Base-by-base conservation (phyloP, 2,329 filamentous ascomycete genomes). In the Ceratocystis albifundus region DNA sequence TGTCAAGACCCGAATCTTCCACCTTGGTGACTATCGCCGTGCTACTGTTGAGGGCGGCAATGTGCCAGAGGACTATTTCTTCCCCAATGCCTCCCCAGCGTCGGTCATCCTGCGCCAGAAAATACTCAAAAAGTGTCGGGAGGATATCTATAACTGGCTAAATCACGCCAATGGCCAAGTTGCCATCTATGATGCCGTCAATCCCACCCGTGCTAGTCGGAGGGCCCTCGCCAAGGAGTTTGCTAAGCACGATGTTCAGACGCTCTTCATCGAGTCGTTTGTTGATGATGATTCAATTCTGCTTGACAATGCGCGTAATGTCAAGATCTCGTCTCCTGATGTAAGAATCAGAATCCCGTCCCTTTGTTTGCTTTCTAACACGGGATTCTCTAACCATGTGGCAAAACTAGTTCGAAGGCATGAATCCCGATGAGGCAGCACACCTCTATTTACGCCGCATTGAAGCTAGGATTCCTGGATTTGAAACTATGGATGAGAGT, bases 141-240 rank as follows among this genome's bases (percentile, higher is more conserved):
- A 97, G 74, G 94, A 99, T 73, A 96, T 99, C 67, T 96, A 96
- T 73, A 87, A 88, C 66, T 99, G 96, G 80, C 79, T 99, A 57
- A 95, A 97, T 72, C 89, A 96, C 71, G 94, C 97, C 73, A 97
- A 97, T 71, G 94, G 94, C 12, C 94, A 99, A 74, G 93, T 99
- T 66, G 94, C 94, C 66, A 97, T 99, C 68, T 99, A 97, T 74
- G 94, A 99, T 76, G 94, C 95, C 32, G 95, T 99, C 20, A 99
- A 99, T 72, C 92, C 93, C 3, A 87, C 94, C 22, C 86, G 90
- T 22, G 85, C 83, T 67, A 92, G 91, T 17, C 85, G 94, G 61
- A 84, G 88, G 66, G 88, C 90, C 10, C 79, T 99, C 20, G 92
- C 91, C 4, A 96, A 96, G 76, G 94, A 99, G 73, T 96, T 99